Conservation (phyloP, 208 protist genomes). For the Leishmania major region DNA sequence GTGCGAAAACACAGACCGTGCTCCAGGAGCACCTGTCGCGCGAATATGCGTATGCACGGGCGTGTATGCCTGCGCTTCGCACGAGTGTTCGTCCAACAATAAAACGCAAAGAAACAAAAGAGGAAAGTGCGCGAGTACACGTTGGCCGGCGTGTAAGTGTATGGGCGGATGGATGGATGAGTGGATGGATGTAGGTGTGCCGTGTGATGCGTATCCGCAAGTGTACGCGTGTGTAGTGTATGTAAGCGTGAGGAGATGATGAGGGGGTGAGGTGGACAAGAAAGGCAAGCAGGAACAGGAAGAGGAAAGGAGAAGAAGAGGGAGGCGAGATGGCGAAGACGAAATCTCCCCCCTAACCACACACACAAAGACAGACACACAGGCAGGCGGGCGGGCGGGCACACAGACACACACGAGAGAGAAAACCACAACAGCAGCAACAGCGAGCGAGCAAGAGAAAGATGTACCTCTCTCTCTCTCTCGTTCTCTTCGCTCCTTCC, state of each 20-base stretch:
- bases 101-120: slow-evolving; percentile 1
- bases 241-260: background rate
- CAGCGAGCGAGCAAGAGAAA: background rate
- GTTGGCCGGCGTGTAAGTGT: background rate
- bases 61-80: background rate
- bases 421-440: background rate
- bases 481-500: background rate
- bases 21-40: background rate
- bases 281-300: background rate
- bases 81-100: background rate
- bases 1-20: background rate
- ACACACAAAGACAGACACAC: background rate
- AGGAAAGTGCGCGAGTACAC: background rate
- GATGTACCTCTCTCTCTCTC: too few relatives aligned
- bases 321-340: background rate
- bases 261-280: background rate
- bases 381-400: background rate
- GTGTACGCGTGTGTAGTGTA: background rate
- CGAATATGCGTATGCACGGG: background rate
- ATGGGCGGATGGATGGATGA: background rate
- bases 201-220: background rate
- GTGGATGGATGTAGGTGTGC: background rate
- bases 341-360: background rate
- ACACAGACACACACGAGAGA: background rate
- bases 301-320: background rate